Conservation (phyloP, 179 eudicot species). For the Beta macrorhiza region DNA sequence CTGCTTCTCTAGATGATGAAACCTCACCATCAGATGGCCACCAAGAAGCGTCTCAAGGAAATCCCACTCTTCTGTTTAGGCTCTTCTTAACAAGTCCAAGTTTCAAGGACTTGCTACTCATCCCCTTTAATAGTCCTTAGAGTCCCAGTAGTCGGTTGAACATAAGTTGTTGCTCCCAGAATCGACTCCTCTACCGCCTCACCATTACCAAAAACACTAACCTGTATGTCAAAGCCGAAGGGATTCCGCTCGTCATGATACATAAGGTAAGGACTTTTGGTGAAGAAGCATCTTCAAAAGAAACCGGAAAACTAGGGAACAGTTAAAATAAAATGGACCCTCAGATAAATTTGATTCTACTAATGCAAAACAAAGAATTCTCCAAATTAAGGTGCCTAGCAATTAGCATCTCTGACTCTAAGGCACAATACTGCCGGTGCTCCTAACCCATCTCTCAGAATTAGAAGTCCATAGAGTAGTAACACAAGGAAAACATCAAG, state of each 20-base stretch:
- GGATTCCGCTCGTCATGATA: not conserved
- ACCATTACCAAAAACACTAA: not conserved
- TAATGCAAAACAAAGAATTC: conserved; percentile 4
- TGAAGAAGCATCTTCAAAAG: not conserved
- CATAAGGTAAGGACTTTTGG: not conserved
- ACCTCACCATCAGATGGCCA: not conserved
- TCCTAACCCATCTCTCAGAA: conserved; percentile 15
- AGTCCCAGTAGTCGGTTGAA: not conserved
- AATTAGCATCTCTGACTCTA: not conserved
- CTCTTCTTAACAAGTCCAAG: not conserved
- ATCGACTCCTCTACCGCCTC: not conserved
- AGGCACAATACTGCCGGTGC: conserved; percentile 20
- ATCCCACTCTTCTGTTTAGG: not conserved
- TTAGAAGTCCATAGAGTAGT: no score
- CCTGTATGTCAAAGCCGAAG: conserved; percentile 13
- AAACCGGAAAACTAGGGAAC: conserved; percentile 10
- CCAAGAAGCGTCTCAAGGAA: not conserved
- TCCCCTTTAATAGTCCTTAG: conserved; percentile 3
- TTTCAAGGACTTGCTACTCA: not conserved
- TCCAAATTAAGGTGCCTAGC: conserved; percentile 6
- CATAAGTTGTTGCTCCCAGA: conserved; percentile 5
- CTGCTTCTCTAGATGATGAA: not conserved
- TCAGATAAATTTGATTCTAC: conserved; percentile 9
- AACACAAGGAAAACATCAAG: no score
- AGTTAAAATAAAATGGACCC: conserved; percentile 13